phyloP scores from a whole-genome alignment of 768 basidiomycete species.

The Pulveroboletus ravenelii region DNA sequence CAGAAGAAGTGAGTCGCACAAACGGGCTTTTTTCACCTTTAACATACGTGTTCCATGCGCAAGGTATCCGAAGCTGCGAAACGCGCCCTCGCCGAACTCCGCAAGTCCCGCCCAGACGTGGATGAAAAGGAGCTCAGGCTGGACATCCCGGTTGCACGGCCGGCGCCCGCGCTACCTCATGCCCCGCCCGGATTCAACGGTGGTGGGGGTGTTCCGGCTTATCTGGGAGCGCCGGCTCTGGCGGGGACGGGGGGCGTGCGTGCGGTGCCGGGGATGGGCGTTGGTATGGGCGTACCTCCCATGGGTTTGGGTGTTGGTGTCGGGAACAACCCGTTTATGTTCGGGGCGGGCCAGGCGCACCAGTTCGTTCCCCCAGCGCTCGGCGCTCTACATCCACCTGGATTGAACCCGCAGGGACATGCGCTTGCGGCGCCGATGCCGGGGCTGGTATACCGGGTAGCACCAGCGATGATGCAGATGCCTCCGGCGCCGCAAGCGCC shows the following conservation, averaged over 20 bases:
- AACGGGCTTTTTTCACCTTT: background rate
- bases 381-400: background rate
- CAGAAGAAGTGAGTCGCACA: conserved; percentile 48
- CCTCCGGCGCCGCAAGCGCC: background rate
- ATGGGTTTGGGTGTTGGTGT: background rate
- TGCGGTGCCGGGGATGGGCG: background rate
- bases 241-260: too few relatives aligned
- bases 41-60: background rate
- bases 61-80: conserved; percentile 70
- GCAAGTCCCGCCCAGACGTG: conserved; percentile 56
- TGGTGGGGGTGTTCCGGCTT: background rate
- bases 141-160: conserved; percentile 45
- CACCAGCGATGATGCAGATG: background rate
- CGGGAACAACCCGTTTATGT: conserved; percentile 8
- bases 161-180: background rate
- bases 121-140: conserved; percentile 57
- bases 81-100: conserved; percentile 59
- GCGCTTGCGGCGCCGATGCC: background rate
- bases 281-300: conserved; percentile 1
- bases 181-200: background rate
- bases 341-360: conserved; percentile 15
- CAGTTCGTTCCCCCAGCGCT: conserved; percentile 1
- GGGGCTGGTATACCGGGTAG: background rate
- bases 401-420: background rate
- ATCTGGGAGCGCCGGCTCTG: background rate